Conservation (phyloP, 1,139 yeast species). For the Hyphopichia khmerensis region DNA sequence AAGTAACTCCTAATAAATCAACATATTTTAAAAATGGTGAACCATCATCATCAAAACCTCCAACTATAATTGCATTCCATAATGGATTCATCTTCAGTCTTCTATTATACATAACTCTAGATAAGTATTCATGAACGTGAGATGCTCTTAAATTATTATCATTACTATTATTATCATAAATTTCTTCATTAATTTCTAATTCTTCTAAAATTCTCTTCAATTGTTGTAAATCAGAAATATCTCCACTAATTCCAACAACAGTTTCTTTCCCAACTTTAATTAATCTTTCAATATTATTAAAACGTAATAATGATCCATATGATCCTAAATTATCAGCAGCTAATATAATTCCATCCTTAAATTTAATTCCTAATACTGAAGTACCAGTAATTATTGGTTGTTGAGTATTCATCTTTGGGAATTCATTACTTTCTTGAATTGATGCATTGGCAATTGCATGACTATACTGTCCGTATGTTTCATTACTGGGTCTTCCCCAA, state of each 20-base stretch:
- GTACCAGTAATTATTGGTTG: slow-evolving; percentile 97
- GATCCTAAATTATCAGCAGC: slow-evolving; percentile 96
- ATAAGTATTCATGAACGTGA: slow-evolving; percentile 83
- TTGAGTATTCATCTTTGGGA: slow-evolving; percentile 85
- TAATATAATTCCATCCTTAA: slow-evolving; percentile 82
- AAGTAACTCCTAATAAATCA: slow-evolving; percentile 89
- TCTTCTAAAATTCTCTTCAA: slow-evolving; percentile 74
- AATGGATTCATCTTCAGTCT: slow-evolving; percentile 93
- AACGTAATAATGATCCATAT: slow-evolving; percentile 89
- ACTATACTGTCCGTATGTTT: slow-evolving; percentile 78
- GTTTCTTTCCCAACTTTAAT: slow-evolving; percentile 81
- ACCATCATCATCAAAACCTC: slow-evolving; percentile 72
- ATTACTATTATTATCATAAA: slow-evolving; percentile 76
- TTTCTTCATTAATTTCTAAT: slow-evolving; percentile 67
- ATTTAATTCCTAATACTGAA: slow-evolving; percentile 88
- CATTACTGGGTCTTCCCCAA: slow-evolving; percentile 94
- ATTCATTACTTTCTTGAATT: slow-evolving; percentile 18
- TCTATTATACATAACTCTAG: slow-evolving; percentile 81
- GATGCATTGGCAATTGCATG: slow-evolving; percentile 62
- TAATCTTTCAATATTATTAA: slow-evolving; percentile 81
- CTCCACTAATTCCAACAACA: slow-evolving; percentile 93
- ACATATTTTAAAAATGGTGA: slow-evolving; percentile 79
- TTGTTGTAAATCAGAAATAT: slow-evolving; percentile 89
- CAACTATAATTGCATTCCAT: slow-evolving; percentile 93
- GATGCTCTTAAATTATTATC: slow-evolving; percentile 71